A percentile compares a stretch with the other conserved stretches of the same genome.
phyloP scores from a whole-genome alignment of 495 filamentous ascomycete species.

The Penicillium tannophilum region DNA sequence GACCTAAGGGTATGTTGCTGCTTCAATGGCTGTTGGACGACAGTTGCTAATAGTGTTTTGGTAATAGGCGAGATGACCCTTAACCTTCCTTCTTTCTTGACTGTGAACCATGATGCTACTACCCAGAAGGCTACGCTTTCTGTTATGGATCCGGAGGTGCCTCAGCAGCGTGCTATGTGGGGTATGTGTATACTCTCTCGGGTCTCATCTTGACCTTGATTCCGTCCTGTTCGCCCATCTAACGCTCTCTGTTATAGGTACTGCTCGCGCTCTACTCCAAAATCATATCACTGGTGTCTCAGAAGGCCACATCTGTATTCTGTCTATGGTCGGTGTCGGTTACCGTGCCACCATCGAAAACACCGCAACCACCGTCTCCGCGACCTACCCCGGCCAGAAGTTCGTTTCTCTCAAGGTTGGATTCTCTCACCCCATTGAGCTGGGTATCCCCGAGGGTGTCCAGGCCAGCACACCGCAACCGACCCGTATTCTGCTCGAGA shows the following conservation, averaged over 20 bases:
- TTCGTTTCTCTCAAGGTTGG: slow-evolving; percentile 93
- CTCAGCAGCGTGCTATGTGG: slow-evolving; percentile 95
- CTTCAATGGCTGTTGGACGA: neutral
- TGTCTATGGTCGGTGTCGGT: slow-evolving; percentile 94
- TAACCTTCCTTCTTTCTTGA: slow-evolving; percentile 71
- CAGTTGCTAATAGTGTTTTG: slow-evolving; percentile 5
- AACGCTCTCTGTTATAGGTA: slow-evolving; percentile 55
- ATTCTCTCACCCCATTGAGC: slow-evolving; percentile 91
- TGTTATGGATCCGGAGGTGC: slow-evolving; percentile 61
- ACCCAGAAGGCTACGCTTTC: slow-evolving; percentile 63
- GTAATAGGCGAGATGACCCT: slow-evolving; percentile 67
- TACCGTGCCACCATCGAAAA: slow-evolving; percentile 86
- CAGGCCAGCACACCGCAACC: slow-evolving; percentile 88
- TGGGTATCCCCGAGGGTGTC: slow-evolving; percentile 78
- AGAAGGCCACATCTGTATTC: slow-evolving; percentile 90
- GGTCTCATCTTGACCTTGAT: neutral
- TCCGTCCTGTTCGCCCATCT: neutral
- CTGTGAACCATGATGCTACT: slow-evolving; percentile 63
- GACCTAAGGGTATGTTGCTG: slow-evolving; percentile 65
- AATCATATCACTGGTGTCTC: slow-evolving; percentile 91
- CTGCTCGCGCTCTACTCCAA: slow-evolving; percentile 83
- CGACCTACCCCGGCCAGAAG: slow-evolving; percentile 76
- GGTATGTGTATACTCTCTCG: slow-evolving; percentile 58
- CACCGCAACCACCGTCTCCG: slow-evolving; percentile 65
- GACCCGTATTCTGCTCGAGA: slow-evolving; percentile 90